These are phyloP conservation scores for Metarhizium robertsii DNA, from an alignment of 2,329 filamentous ascomycete species.

Conservation along the genomic window DNA sequence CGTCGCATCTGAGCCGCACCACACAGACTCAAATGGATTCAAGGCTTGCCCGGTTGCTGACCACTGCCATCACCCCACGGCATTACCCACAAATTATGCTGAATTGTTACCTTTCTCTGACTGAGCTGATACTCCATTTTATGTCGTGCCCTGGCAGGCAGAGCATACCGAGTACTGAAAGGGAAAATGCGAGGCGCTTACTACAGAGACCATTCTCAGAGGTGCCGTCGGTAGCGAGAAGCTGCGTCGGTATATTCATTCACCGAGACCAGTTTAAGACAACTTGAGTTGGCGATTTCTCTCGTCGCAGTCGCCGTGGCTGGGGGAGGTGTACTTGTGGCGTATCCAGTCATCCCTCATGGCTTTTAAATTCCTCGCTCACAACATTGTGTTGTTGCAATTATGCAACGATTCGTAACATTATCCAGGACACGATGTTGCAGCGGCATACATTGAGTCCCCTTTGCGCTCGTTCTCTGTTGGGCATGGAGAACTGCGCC, in stretches of 20 bases:
- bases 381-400: not conserved
- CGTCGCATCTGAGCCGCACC: slow-evolving; percentile 4
- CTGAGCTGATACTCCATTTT: not conserved
- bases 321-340: not conserved
- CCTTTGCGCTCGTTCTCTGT: not conserved
- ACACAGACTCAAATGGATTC: not conserved
- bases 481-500: no score
- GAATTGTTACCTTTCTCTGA: not conserved
- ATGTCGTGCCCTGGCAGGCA: not conserved
- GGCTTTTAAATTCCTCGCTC: not conserved
- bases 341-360: not conserved
- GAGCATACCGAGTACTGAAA: not conserved
- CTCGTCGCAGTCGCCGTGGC: no score
- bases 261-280: not conserved
- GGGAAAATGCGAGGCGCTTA: not conserved
- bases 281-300: not conserved
- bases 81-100: not conserved
- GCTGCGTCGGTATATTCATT: not conserved
- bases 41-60: not conserved
- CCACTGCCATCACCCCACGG: not conserved
- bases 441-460: not conserved
- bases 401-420: not conserved
- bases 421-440: not conserved
- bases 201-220: not conserved
- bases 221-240: not conserved